Evolutionary conservation across 768 basidiomycete species (phyloP).

Genomic region (Xerocomellus intermedius): DNA sequence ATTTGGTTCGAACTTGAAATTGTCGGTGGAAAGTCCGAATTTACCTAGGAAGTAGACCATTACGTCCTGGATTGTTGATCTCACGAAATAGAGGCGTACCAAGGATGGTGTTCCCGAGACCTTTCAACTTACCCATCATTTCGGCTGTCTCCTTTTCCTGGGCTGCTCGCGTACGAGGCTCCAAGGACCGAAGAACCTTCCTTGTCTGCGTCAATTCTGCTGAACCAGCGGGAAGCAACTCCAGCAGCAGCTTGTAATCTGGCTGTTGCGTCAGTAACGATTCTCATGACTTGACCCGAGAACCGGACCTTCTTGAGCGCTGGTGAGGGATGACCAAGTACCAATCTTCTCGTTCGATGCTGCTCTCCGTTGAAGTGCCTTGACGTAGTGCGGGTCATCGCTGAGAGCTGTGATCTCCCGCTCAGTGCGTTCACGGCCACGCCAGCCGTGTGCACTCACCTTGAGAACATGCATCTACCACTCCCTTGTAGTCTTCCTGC

Average conservation of each 20-base stretch:
- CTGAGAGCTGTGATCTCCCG: constrained; percentile 58
- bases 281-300: background rate
- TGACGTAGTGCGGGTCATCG: constrained; percentile 83
- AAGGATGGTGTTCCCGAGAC: constrained; percentile 84
- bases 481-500: constrained; percentile 77
- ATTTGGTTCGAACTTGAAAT: constrained; percentile 95
- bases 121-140: constrained; percentile 92
- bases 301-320: constrained; percentile 77
- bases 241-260: constrained; percentile 80
- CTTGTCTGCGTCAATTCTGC: constrained; percentile 48
- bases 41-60: constrained; percentile 51
- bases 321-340: constrained; percentile 79
- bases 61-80: background rate
- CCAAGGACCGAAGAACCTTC: constrained; percentile 51
- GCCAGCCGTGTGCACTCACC: constrained; percentile 38
- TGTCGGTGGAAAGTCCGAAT: constrained; percentile 93
- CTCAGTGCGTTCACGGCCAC: background rate
- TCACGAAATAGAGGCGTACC: constrained; percentile 44
- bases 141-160: constrained; percentile 87
- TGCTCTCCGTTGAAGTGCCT: constrained; percentile 89
- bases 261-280: constrained; percentile 3
- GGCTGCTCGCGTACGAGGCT: constrained; percentile 67
- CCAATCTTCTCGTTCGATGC: constrained; percentile 75
- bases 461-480: constrained; percentile 77
- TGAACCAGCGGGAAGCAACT: constrained; percentile 57